Conservation (phyloP, 495 filamentous ascomycete genomes). For the Penicillium malachiteum region DNA sequence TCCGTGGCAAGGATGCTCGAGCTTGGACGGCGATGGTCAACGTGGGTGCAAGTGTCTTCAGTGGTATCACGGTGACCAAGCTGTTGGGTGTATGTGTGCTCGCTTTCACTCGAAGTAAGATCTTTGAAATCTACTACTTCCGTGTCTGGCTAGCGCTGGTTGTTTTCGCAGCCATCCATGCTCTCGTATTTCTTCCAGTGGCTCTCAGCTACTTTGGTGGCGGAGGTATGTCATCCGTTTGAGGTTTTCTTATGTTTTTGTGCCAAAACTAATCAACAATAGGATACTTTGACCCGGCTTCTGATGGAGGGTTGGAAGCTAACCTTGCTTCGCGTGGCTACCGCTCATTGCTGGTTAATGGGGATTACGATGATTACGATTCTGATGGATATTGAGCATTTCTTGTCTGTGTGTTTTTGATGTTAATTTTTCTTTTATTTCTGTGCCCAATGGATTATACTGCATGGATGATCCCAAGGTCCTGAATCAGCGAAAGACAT, state of each 20-base stretch:
- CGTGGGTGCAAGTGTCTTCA: slow-evolving; percentile 90
- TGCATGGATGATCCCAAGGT: neutral
- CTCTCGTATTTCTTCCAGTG: slow-evolving; percentile 88
- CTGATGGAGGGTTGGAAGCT: slow-evolving; percentile 80
- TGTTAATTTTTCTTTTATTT: slow-evolving; percentile 7
- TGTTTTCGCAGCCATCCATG: slow-evolving; percentile 82
- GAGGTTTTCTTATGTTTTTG: neutral
- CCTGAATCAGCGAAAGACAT: neutral
- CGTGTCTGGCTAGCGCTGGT: slow-evolving; percentile 92
- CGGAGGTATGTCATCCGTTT: slow-evolving; percentile 54
- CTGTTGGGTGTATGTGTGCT: slow-evolving; percentile 88
- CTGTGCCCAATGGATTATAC: neutral
- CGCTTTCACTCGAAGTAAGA: slow-evolving; percentile 93
- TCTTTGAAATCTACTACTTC: slow-evolving; percentile 99
- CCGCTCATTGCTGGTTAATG: slow-evolving; percentile 49
- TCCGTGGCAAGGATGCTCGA: slow-evolving; percentile 75
- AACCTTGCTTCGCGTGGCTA: slow-evolving; percentile 63
- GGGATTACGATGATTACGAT: slow-evolving; percentile 39
- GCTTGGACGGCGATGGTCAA: slow-evolving; percentile 92
- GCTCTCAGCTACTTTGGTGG: slow-evolving; percentile 84
- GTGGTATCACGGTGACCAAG: slow-evolving; percentile 95
- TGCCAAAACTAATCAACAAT: slow-evolving; percentile 9
- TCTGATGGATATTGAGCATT: slow-evolving; percentile 49
- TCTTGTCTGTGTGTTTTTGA: slow-evolving; percentile 1
- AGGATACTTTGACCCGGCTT: slow-evolving; percentile 83